These are phyloP conservation scores for Ogataea parapolymorpha DNA, from an alignment of 805 yeast genomes.

Conservation along the genomic window DNA sequence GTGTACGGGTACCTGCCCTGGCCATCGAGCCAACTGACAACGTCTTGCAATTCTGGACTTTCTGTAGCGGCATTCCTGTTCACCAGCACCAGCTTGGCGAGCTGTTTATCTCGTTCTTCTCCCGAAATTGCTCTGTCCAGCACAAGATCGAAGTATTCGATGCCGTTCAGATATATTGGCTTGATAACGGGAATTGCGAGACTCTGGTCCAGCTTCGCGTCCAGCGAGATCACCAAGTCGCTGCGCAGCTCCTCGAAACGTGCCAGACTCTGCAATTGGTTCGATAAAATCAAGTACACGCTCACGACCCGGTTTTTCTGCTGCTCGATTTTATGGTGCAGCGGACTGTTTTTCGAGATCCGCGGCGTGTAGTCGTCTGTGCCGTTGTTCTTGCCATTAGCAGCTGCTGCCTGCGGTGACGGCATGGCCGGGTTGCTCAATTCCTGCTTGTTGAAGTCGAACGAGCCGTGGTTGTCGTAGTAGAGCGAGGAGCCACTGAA, in stretches of 20 bases:
- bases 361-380: conserved; percentile 32
- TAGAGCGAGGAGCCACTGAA: conserved; percentile 60
- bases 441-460: conserved; percentile 25
- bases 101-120: conserved; percentile 13
- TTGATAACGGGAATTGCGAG: conserved; percentile 42
- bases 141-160: conserved; percentile 38
- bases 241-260: conserved; percentile 34
- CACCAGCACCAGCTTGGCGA: conserved; percentile 21
- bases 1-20: conserved; percentile 19
- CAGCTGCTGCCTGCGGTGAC: conserved; percentile 4
- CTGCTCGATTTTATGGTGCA: conserved; percentile 18
- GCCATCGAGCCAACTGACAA: conserved; percentile 31
- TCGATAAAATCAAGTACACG: conserved; percentile 44
- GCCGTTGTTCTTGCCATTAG: not conserved
- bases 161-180: conserved; percentile 42
- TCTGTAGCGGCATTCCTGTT: conserved; percentile 17
- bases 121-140: conserved; percentile 10
- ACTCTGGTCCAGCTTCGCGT: conserved; percentile 32
- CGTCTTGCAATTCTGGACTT: conserved; percentile 13
- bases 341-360: conserved; percentile 32
- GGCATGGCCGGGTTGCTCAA: not conserved
- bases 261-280: conserved; percentile 38
- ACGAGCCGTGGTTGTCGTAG: conserved; percentile 33
- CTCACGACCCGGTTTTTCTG: conserved; percentile 22
- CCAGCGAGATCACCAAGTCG: conserved; percentile 48